Conservation (phyloP, 108 stramenopile species). For the Pseudonitzschia multiseries region DNA sequence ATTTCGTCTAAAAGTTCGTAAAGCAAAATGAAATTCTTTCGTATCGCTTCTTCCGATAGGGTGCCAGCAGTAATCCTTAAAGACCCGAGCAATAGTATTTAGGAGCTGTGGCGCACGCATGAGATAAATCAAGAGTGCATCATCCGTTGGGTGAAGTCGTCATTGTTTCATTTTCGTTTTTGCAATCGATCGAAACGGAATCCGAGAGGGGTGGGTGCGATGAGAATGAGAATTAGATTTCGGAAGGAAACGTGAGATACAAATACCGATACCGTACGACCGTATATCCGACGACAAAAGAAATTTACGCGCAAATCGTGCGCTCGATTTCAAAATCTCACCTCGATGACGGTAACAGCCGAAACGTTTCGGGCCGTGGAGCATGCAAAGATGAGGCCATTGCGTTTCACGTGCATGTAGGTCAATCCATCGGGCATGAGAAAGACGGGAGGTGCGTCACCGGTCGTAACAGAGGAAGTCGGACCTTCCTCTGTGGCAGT, state of each 20-base stretch:
- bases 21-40: conserved; percentile 98
- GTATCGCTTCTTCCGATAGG: conserved; percentile 95
- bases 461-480: conserved; percentile 37
- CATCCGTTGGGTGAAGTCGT: no score
- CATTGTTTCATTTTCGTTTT: neutral
- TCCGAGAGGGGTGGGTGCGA: conserved; percentile 7
- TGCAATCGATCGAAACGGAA: neutral
- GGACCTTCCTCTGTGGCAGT: conserved; percentile 1
- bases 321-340: conserved; percentile 21
- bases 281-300: neutral
- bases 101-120: conserved; percentile 74
- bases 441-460: conserved; percentile 91
- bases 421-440: conserved; percentile 90
- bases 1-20: conserved; percentile 99
- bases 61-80: conserved; percentile 99
- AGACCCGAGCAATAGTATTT: conserved; percentile 95
- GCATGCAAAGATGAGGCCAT: conserved; percentile 95
- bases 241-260: neutral
- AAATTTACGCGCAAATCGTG: conserved; percentile 7
- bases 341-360: conserved; percentile 79
- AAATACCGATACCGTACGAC: no score
- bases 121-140: neutral
- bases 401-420: conserved; percentile 94
- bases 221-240: conserved; percentile 10
- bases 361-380: conserved; percentile 92